Conservation (phyloP, 148 eudicot species). For the Vaccinium myrtillus region DNA sequence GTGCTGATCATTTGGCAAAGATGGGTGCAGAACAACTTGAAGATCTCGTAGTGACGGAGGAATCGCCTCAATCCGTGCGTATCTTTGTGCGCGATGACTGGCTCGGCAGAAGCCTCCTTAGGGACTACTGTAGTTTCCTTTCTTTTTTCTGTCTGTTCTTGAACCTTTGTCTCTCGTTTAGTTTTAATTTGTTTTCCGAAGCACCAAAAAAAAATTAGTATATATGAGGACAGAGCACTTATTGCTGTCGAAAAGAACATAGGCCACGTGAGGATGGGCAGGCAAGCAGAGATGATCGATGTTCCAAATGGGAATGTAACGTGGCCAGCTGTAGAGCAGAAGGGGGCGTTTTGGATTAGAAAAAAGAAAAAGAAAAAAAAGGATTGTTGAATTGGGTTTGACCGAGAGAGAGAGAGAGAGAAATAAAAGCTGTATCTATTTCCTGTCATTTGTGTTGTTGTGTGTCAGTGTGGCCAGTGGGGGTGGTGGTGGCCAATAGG, state of each 20-base stretch:
- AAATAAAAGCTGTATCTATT: not conserved
- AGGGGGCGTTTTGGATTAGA: constrained; percentile 17
- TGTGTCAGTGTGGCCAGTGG: not conserved
- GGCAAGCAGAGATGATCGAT: not conserved
- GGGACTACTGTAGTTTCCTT: too few relatives aligned
- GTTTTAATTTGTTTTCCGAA: too few relatives aligned
- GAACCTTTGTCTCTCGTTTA: too few relatives aligned
- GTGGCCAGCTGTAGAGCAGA: constrained; percentile 40
- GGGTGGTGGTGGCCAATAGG: not conserved
- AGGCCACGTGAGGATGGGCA: constrained; percentile 18
- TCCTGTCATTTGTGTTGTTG: constrained; percentile 3
- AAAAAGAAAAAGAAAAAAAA: not conserved
- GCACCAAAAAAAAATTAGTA: too few relatives aligned
- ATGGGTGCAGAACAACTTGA: too few relatives aligned
- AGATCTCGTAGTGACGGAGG: too few relatives aligned
- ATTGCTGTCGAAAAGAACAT: constrained; percentile 5
- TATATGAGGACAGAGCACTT: not conserved
- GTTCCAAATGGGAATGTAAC: constrained; percentile 13
- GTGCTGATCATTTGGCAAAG: too few relatives aligned
- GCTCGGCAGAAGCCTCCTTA: too few relatives aligned
- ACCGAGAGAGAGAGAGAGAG: constrained; percentile 8
- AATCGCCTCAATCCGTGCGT: too few relatives aligned
- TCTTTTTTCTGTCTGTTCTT: too few relatives aligned
- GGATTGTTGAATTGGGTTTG: constrained; percentile 4
- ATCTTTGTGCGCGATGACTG: too few relatives aligned